Percentiles rank a stretch among this genome's conserved stretches.
phyloP scores from a whole-genome alignment of 1,284 basidiomycete species.

The Testicularia cyperi region DNA sequence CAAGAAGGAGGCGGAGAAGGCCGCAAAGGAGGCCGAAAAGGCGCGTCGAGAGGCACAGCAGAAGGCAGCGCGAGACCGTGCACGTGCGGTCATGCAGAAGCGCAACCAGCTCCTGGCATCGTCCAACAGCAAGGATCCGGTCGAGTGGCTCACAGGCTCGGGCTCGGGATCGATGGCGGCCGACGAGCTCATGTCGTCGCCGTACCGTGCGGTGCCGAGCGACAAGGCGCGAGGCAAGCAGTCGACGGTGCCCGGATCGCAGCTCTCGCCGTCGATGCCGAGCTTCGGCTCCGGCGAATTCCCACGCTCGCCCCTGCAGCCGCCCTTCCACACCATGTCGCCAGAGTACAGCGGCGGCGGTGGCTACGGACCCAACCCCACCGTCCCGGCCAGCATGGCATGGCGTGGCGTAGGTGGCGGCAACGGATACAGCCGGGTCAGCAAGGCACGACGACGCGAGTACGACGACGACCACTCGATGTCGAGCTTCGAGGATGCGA shows the following conservation, averaged over 20 bases:
- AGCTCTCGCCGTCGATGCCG: slow-evolving; percentile 35
- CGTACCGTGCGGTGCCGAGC: slow-evolving; percentile 24
- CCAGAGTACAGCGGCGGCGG: too few species aligned
- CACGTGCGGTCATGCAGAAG: slow-evolving; percentile 92
- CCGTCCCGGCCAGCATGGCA: slow-evolving; percentile 30
- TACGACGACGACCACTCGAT: slow-evolving; percentile 45
- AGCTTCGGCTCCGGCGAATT: slow-evolving; percentile 30
- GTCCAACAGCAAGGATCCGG: slow-evolving; percentile 45
- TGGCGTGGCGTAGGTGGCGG: slow-evolving; percentile 35
- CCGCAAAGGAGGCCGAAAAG: slow-evolving; percentile 79
- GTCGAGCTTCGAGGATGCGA: slow-evolving; percentile 40
- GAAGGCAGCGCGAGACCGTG: slow-evolving; percentile 74
- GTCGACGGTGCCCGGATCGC: slow-evolving; percentile 26
- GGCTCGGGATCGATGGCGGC: slow-evolving; percentile 20
- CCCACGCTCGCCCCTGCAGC: slow-evolving; percentile 27
- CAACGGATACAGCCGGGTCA: slow-evolving; percentile 19
- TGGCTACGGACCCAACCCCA: slow-evolving; percentile 14
- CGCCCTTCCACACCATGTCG: slow-evolving; percentile 15
- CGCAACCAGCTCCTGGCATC: slow-evolving; percentile 62
- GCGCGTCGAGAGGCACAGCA: slow-evolving; percentile 78
- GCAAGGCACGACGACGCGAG: slow-evolving; percentile 34
- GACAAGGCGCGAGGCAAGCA: slow-evolving; percentile 53
- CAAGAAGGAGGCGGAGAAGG: slow-evolving; percentile 84
- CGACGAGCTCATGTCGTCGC: too few species aligned
- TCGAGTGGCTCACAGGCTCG: slow-evolving; percentile 57